These are phyloP conservation scores for Acorus gramineus DNA, from an alignment of 106 monocot genomes.

Conservation along the genomic window DNA sequence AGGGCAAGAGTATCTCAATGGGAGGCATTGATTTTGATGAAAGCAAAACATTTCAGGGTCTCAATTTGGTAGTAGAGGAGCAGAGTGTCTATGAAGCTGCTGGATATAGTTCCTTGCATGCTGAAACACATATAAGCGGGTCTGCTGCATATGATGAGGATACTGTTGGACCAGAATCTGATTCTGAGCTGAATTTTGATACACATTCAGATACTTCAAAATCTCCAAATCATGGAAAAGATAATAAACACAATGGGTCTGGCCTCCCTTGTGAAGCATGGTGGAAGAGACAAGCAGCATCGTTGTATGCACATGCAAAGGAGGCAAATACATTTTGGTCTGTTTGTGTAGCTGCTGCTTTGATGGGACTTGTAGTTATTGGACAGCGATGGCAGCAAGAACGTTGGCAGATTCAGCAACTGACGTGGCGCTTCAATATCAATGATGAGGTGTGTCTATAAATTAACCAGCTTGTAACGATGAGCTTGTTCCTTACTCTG, in stretches of 20 bases:
- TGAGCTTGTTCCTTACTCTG: too few species aligned
- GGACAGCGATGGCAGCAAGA: slow-evolving; percentile 63
- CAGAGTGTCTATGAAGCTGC: slow-evolving; percentile 21
- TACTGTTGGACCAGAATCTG: slow-evolving; percentile 3
- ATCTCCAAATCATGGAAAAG: slow-evolving; percentile 11
- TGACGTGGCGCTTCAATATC: slow-evolving; percentile 26
- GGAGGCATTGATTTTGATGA: slow-evolving; percentile 22
- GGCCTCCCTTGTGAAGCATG: slow-evolving; percentile 42
- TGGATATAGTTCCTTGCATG: slow-evolving; percentile 13
- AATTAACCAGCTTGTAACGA: too few species aligned
- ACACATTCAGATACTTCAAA: slow-evolving; percentile 10
- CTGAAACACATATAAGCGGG: slow-evolving; percentile 10
- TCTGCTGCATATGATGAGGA: slow-evolving; percentile 11
- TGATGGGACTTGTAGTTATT: slow-evolving; percentile 72
- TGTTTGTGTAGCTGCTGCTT: slow-evolving; percentile 61
- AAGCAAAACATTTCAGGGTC: slow-evolving; percentile 16
- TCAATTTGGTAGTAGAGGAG: slow-evolving; percentile 18
- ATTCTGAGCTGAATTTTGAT: slow-evolving; percentile 8
- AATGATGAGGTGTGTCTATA: slow-evolving; percentile 26
- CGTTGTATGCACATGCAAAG: slow-evolving; percentile 67
- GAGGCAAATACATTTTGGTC: slow-evolving; percentile 81
- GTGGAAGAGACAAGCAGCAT: slow-evolving; percentile 67
- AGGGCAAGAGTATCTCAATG: slow-evolving; percentile 16
- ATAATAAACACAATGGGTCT: slow-evolving; percentile 15
- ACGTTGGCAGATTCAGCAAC: slow-evolving; percentile 38